Percentiles rank a stretch among this genome's conserved stretches.
These are phyloP conservation scores for Botrytis medusae DNA, from an alignment of 2,329 filamentous ascomycete species.

Conservation along the genomic window DNA sequence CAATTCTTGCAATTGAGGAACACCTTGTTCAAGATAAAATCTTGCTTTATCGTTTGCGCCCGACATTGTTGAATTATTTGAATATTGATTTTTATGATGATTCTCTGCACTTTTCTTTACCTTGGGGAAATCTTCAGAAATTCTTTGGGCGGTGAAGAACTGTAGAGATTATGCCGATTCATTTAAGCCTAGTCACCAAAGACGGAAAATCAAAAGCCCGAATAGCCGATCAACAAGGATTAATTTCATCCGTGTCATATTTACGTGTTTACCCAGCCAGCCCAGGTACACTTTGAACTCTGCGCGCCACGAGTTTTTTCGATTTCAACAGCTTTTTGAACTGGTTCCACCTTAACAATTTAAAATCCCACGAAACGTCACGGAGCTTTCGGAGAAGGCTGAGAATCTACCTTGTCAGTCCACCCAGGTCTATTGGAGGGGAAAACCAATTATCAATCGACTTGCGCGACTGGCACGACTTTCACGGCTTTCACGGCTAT, in stretches of 20 bases:
- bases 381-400: slow-evolving; percentile 4
- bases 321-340: background rate
- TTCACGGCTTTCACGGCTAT: background rate
- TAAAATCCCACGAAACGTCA: background rate
- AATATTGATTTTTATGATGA: slow-evolving; percentile 2
- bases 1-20: slow-evolving; percentile 89
- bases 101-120: background rate
- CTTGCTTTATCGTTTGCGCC: slow-evolving; percentile 89
- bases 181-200: rapidly evolving
- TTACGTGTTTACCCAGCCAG: background rate
- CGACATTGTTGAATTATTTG: slow-evolving; percentile 57
- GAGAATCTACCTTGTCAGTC: slow-evolving; percentile 1
- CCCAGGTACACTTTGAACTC: background rate
- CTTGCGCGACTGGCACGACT: background rate
- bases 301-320: slow-evolving; percentile 7
- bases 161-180: background rate
- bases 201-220: slow-evolving; percentile 2
- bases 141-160: slow-evolving; percentile 21
- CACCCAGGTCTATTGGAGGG: background rate
- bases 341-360: background rate
- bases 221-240: background rate
- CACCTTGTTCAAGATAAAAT: slow-evolving; percentile 88
- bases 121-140: slow-evolving; percentile 11
- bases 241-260: background rate
- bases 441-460: background rate